These are phyloP conservation scores for Daldinia concentrica DNA, from an alignment of 495 filamentous ascomycete genomes.

Conservation along the genomic window DNA sequence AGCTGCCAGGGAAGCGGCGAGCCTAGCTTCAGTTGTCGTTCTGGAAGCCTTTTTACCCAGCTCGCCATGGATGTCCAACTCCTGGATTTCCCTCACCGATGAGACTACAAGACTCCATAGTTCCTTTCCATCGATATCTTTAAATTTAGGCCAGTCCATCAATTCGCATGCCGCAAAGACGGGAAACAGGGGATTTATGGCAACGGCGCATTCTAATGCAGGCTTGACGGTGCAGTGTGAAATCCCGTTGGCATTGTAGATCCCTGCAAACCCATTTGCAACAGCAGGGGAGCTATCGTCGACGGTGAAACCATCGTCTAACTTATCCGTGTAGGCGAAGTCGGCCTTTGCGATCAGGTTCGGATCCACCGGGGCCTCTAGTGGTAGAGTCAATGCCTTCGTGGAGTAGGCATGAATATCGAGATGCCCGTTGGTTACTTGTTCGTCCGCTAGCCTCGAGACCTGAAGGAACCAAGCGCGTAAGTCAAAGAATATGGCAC, in stretches of 20 bases:
- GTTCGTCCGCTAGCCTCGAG: constrained; percentile 18
- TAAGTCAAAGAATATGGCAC: background rate
- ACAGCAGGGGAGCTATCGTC: background rate
- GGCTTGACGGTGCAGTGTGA: background rate
- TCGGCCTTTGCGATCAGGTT: background rate
- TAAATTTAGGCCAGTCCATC: background rate
- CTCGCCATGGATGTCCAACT: background rate
- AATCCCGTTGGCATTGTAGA: background rate
- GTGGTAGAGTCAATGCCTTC: constrained; percentile 17
- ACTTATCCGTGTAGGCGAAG: background rate
- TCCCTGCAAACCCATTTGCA: background rate
- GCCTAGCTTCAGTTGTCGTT: background rate
- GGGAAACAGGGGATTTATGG: background rate
- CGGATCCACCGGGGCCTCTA: background rate
- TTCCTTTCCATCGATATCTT: background rate
- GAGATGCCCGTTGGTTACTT: constrained; percentile 27
- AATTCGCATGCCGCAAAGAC: background rate
- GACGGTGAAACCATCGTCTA: background rate
- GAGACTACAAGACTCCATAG: background rate
- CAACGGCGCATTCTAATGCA: background rate
- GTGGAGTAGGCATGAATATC: constrained; percentile 30
- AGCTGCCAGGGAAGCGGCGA: background rate
- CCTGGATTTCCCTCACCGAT: background rate
- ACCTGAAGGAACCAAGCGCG: constrained; percentile 23
- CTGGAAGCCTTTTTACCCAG: background rate